These are phyloP conservation scores for Hericium rajendrae DNA, from an alignment of 768 basidiomycete genomes.

Conservation along the genomic window DNA sequence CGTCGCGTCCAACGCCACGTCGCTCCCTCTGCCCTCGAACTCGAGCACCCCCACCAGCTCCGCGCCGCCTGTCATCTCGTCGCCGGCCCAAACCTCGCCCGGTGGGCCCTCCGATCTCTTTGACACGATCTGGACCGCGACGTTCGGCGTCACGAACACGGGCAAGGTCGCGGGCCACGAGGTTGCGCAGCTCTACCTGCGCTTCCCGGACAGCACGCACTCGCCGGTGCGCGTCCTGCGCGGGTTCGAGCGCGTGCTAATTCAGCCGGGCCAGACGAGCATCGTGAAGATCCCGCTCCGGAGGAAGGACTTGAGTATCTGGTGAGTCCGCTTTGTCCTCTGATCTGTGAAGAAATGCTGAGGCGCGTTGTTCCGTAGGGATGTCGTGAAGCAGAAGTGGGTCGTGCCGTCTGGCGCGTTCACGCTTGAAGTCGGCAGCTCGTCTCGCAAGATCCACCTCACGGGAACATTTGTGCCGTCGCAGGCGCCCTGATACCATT, in stretches of 20 bases:
- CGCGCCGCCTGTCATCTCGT: background rate
- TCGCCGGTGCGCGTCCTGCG: conserved; percentile 56
- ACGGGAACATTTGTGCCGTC: conserved; percentile 1
- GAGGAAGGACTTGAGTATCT: conserved; percentile 19
- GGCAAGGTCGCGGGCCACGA: conserved; percentile 57
- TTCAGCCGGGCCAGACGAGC: conserved; percentile 15
- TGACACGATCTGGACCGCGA: conserved; percentile 41
- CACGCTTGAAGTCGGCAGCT: conserved; percentile 20
- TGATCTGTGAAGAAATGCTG: background rate
- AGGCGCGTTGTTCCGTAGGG: conserved; percentile 15
- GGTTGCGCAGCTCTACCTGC: conserved; percentile 70
- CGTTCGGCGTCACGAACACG: conserved; percentile 57
- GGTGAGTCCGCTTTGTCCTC: conserved; percentile 8
- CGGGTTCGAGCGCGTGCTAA: conserved; percentile 16
- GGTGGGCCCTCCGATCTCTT: background rate
- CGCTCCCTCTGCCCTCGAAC: background rate
- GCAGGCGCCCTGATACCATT: background rate
- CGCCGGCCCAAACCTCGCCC: background rate
- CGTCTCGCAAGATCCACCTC: background rate
- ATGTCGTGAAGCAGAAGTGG: conserved; percentile 26
- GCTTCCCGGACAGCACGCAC: conserved; percentile 45
- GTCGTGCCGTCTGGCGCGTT: conserved; percentile 21
- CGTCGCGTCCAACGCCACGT: background rate
- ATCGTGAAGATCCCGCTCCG: conserved; percentile 13
- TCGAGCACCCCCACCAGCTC: background rate